Base-by-base conservation (phyloP, 2,329 filamentous ascomycete species). In the Penicillium sp. region DNA sequence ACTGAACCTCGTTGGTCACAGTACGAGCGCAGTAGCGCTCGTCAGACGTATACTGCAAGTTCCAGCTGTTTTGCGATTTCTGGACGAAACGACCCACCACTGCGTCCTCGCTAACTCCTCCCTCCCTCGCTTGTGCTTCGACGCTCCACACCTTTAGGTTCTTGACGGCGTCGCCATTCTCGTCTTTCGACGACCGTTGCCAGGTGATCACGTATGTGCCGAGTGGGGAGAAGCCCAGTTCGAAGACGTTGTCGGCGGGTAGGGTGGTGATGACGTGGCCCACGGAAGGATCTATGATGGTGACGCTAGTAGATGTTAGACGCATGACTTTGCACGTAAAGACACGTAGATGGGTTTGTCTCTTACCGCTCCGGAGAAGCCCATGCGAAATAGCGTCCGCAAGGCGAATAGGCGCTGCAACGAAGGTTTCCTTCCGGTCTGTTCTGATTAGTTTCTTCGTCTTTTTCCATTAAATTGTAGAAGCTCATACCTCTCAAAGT, bases 101-200 rank as follows among this genome's bases (percentile, higher is more conserved):
- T 66, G 76, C 72, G 61, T 87, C 81, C 75, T 90, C 88, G 64
- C 87, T 83, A 59, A 87, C 83, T 59, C 63, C 60, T 48, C 59
- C 60, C 47, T 84, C 77, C 12, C 81, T 72, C 55, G 73, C 72
- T 8, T 89, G 85, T 69, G 93, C 89, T 55, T 90, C 77, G 35
- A 90, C 91, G 70, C 86, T 86, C 94, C 94, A 99, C 66, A 99
- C 87, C 81, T 97, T 97, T 63, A 99, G 80, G 72, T 99, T 99
- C 83, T 96, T 97, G 65, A 85, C 87, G 47, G 94, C 91, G 74
- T 97, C 91, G 57, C 94, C 94, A 59, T 89, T 87, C 69, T 93
- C 93, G 68, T 97, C 93, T 79, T 97, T 97, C 63, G 84, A 82
- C 8, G 91, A 89, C 35, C 94, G 87, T 79, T 99, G 93, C 91